Evolutionary conservation across 2,329 filamentous ascomycete genomes (phyloP), one percentile per base, ranked within the genome.

Genomic region (Hyphodiscus sp.): DNA sequence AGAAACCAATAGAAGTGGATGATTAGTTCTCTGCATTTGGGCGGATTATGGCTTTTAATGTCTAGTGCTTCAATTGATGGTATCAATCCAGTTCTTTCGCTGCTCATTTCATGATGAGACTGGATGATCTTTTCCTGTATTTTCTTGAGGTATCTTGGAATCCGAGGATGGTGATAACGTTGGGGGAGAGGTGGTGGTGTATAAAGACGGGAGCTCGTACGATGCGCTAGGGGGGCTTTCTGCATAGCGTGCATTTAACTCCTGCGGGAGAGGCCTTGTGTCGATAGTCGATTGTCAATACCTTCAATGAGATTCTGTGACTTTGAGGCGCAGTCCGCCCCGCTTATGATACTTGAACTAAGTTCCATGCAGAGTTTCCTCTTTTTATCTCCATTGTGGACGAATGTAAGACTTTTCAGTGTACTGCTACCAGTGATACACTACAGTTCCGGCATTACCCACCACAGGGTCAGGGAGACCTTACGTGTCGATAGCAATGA

Each of bases 1-100:
- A 58, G 33, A 65, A 63, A 45, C 65, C 65, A 18, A 63, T 67
- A 38, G 52, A 60, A 42, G 48, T 66, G 47, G 64, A 66, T 59
- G 62, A 64, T 54, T 57, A 49, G 56, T 55, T 44, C 50, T 53
- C 54, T 20, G 59, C 58, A 13, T 54, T 19, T 60, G 58, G 52
- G 56, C 53, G 20, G 56, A 55, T 44, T 52, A 51, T 18, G 45
- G 44, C 41, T 55, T 55, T 58, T 61, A 60, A 60, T 60, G 58
- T 60, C 50, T 59, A 60, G 57, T 18, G 41, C 45, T 51, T 58
- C 52, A 33, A 45, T 49, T 41, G 11, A 20, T 18, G 18, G 29
- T 38, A 38, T 13, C n/a, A n/a, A n/a, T n/a, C 33, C 33, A 38
- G 33, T n/a, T 38, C 33, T 15, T n/a, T 38, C 33, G 33, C 33